phyloP scores from a whole-genome alignment of 345 rosid genomes.

The Garcia nutans region DNA sequence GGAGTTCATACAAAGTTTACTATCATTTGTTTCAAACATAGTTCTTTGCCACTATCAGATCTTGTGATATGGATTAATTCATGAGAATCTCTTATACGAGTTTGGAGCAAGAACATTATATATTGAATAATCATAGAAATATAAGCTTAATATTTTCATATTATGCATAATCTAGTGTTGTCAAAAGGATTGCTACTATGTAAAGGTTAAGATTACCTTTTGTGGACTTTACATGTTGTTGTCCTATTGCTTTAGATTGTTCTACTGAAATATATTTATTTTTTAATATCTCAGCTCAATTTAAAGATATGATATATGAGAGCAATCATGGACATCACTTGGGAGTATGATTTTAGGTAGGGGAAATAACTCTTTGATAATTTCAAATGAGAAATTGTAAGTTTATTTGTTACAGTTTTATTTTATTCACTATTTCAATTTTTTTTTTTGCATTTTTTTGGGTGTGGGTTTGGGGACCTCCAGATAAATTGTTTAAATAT shows the following conservation, averaged over 20 bases:
- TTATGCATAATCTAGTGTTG: neutral
- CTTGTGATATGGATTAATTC: neutral
- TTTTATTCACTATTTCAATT: neutral
- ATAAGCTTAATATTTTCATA: neutral
- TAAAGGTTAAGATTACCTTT: neutral
- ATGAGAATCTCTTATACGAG: neutral
- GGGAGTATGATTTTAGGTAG: slow-evolving; percentile 56
- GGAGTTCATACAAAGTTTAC: neutral
- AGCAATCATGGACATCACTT: slow-evolving; percentile 64
- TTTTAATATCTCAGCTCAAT: slow-evolving; percentile 47
- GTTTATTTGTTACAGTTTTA: slow-evolving; percentile 15
- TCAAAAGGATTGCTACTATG: neutral
- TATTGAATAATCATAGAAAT: neutral
- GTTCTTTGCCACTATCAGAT: neutral
- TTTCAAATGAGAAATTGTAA: slow-evolving; percentile 70
- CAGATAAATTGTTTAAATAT: neutral
- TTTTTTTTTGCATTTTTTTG: neutral
- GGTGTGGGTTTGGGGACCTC: neutral
- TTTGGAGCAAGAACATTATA: neutral
- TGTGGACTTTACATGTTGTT: neutral
- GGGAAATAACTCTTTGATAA: slow-evolving; percentile 64
- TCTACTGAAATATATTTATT: neutral
- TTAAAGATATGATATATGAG: slow-evolving; percentile 85
- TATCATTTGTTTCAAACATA: neutral
- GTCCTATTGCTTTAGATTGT: neutral